phyloP scores from a whole-genome alignment of 1,284 basidiomycete species.

The Cystobasidium sp. region DNA sequence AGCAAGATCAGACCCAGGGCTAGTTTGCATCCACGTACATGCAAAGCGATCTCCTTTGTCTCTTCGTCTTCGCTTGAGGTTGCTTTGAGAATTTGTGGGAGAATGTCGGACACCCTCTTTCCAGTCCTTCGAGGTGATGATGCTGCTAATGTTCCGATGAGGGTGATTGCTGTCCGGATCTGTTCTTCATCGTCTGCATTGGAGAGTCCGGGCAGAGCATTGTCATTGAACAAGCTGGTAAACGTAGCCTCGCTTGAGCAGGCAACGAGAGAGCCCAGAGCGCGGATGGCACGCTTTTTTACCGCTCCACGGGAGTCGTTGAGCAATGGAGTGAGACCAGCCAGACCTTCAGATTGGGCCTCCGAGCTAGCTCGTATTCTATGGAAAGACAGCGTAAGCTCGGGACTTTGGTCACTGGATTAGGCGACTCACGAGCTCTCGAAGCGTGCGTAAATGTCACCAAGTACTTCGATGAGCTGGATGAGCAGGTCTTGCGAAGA shows the following conservation, averaged over 20 bases:
- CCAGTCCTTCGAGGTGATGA: constrained; percentile 67
- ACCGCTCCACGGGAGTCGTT: constrained; percentile 77
- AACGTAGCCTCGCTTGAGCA: constrained; percentile 67
- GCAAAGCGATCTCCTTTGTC: constrained; percentile 73
- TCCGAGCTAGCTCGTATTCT: constrained; percentile 60
- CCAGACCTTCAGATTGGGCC: constrained; percentile 65
- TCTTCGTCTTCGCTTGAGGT: constrained; percentile 76
- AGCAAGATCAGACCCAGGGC: not conserved
- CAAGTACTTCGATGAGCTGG: constrained; percentile 86
- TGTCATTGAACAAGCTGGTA: constrained; percentile 63
- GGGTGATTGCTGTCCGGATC: constrained; percentile 75
- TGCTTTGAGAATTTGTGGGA: constrained; percentile 71
- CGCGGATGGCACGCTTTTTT: constrained; percentile 84
- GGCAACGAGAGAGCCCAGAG: constrained; percentile 67
- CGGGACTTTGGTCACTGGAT: constrained; percentile 45
- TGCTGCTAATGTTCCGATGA: constrained; percentile 76
- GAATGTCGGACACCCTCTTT: constrained; percentile 65
- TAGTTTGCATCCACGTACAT: constrained; percentile 60
- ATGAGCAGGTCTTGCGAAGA: constrained; percentile 82
- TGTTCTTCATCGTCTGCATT: constrained; percentile 62
- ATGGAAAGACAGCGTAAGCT: constrained; percentile 53
- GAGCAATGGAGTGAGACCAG: constrained; percentile 75
- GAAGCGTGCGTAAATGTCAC: constrained; percentile 88
- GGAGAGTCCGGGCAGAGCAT: constrained; percentile 68
- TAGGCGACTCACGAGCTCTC: constrained; percentile 59